Percentiles rank a stretch among this genome's conserved stretches.
Conservation (phyloP, 257 asterid species). For the Nicotiana knightiana region DNA sequence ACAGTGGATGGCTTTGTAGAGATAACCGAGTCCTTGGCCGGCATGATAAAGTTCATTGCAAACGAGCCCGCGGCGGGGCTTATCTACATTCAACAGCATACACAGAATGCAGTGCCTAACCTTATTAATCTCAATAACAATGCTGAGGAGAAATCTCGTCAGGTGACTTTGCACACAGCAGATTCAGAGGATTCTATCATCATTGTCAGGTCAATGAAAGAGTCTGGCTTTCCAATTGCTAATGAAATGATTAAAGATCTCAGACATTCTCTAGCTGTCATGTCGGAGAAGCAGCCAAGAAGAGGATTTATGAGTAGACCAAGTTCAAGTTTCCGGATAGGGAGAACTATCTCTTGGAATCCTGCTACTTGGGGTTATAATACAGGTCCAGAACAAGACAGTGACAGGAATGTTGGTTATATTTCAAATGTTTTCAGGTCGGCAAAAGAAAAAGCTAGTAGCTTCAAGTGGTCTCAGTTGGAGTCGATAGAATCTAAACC, state of each 20-base stretch:
- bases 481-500: conserved; percentile 24
- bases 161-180: conserved; percentile 61
- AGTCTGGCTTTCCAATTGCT: conserved; percentile 63
- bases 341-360: conserved; percentile 66
- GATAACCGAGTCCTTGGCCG: conserved; percentile 62
- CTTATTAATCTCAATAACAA: conserved; percentile 57
- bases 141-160: conserved; percentile 53
- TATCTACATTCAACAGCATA: conserved; percentile 83
- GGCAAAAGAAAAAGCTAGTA: conserved; percentile 52
- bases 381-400: conserved; percentile 25
- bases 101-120: conserved; percentile 68
- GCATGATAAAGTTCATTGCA: conserved; percentile 80
- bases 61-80: conserved; percentile 98
- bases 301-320: conserved; percentile 42
- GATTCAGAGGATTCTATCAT: conserved; percentile 83
- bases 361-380: conserved; percentile 64
- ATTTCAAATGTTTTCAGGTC: conserved; percentile 64
- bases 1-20: conserved; percentile 32
- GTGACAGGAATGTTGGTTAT: conserved; percentile 41
- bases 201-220: conserved; percentile 70
- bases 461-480: conserved; percentile 45
- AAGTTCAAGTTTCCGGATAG: conserved; percentile 41
- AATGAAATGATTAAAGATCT: conserved; percentile 80
- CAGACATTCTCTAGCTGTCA: conserved; percentile 50
- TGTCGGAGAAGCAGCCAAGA: conserved; percentile 62